Evolutionary conservation across 345 rosid species (phyloP), one percentile per base, ranked within the genome.

Genomic region (Boechera divaricarpa): DNA sequence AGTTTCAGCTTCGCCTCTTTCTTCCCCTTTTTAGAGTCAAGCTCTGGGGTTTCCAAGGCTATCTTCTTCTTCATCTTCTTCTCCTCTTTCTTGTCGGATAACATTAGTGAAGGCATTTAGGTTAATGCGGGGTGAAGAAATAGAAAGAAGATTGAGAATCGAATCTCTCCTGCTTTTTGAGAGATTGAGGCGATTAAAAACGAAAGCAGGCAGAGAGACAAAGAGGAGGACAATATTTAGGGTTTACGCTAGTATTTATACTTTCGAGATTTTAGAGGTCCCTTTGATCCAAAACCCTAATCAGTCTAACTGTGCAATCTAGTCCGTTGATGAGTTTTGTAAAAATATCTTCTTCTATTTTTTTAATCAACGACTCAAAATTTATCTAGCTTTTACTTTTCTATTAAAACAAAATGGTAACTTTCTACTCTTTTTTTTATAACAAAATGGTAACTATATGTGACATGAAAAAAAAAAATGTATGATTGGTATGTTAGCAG

Each of bases 61-160:
- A 82, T 59, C 73, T 78, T 90, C 83, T 83, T 86, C 91, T 88
- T 90, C 92, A 86, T 87, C 85, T 84, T 90, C 83, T 84, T 89
- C 81, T 80, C 94, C 75, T 83, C 82, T 10, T 79, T 82, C 54
- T 35, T 45, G 49, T 82, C 83, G 1, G 81, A 73, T 5, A 85
- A 29, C 54, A 81, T 76, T 42, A 87, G 9, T 3, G 90, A 86
- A 80, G 96, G 93, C 96, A 91, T 94, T 73, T 75, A 38, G 12
- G 61, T 10, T 49, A 3, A n/a, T 1, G 13, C 0, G 11, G 73
- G 48, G 44, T 11, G 4, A 41, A 47, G 42, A 32, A 36, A 24
- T 2, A 4, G 5, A 36, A 32, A 10, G 15, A 59, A 38, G 49
- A 32, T 29, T 8, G 10, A 33, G 66, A 72, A 62, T 24, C 67